These are phyloP conservation scores for Zygosaccharomyces lentus DNA, from an alignment of 805 yeast species.

Conservation along the genomic window DNA sequence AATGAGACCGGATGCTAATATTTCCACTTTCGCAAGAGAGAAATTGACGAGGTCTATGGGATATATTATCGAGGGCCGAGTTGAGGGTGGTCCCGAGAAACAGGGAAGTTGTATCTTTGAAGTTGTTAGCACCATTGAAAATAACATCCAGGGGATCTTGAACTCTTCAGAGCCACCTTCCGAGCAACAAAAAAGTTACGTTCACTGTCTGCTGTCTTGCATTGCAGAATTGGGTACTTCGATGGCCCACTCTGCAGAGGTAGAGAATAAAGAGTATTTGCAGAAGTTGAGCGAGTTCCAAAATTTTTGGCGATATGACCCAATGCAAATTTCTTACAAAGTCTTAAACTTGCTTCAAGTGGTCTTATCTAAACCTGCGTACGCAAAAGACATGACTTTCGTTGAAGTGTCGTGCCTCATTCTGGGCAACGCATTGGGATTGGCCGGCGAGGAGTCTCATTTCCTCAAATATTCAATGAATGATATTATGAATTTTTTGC, in stretches of 20 bases:
- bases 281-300: conserved; percentile 28
- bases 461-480: conserved; percentile 28
- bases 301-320: conserved; percentile 49
- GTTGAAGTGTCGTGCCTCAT: conserved; percentile 63
- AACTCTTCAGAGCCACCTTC: conserved; percentile 12
- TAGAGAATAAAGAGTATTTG: conserved; percentile 27
- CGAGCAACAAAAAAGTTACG: conserved; percentile 40
- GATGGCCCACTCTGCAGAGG: conserved; percentile 50
- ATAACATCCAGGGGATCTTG: conserved; percentile 15
- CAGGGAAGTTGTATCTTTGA: conserved; percentile 40
- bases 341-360: conserved; percentile 44
- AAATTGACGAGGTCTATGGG: conserved; percentile 59
- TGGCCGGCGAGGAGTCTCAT: conserved; percentile 32
- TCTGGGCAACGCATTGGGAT: conserved; percentile 36
- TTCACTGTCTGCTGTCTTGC: conserved; percentile 56
- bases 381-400: conserved; percentile 44
- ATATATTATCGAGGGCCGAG: conserved; percentile 53
- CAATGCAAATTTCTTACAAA: conserved; percentile 40
- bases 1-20: conserved; percentile 24
- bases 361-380: conserved; percentile 31
- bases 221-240: conserved; percentile 71
- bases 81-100: conserved; percentile 38
- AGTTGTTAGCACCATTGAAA: conserved; percentile 33
- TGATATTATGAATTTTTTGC: conserved; percentile 28
- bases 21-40: conserved; percentile 38